Evolutionary conservation across 1,284 basidiomycete species (phyloP).

Genomic region (Neonothopanus nambi): DNA sequence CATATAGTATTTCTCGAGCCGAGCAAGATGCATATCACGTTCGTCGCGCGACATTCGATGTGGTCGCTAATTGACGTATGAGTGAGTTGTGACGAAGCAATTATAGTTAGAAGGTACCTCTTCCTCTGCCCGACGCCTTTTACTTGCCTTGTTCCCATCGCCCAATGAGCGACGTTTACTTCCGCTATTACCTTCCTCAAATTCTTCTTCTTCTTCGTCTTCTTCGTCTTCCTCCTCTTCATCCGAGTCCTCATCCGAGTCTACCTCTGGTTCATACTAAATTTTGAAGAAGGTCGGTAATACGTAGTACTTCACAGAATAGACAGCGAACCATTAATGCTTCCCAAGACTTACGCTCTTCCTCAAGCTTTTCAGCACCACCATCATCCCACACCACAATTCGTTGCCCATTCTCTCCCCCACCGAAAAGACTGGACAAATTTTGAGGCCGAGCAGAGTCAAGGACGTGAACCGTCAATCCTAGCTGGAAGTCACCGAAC

Average conservation of each 20-base stretch:
- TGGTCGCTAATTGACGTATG: slow-evolving; percentile 22
- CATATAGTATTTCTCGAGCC: slow-evolving; percentile 82
- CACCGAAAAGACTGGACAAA: slow-evolving; percentile 85
- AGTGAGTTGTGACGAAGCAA: slow-evolving; percentile 7
- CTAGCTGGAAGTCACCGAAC: slow-evolving; percentile 69
- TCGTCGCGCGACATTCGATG: slow-evolving; percentile 69
- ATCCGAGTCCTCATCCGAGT: slow-evolving; percentile 63
- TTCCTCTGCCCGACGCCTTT: slow-evolving; percentile 48
- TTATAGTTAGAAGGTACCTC: slow-evolving; percentile 37
- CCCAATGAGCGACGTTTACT: slow-evolving; percentile 60
- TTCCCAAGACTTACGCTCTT: slow-evolving; percentile 77
- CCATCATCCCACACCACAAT: slow-evolving; percentile 92
- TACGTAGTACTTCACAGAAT: neutral
- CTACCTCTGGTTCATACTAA: slow-evolving; percentile 73
- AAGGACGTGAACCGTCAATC: slow-evolving; percentile 84
- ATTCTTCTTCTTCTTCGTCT: slow-evolving; percentile 48
- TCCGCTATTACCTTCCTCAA: slow-evolving; percentile 42
- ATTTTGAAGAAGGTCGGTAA: neutral
- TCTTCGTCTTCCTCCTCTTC: slow-evolving; percentile 39
- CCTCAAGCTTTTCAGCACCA: slow-evolving; percentile 61
- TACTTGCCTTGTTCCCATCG: slow-evolving; percentile 43
- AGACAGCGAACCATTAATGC: slow-evolving; percentile 65
- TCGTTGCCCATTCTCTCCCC: slow-evolving; percentile 66
- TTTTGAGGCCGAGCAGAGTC: slow-evolving; percentile 94
- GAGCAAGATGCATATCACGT: slow-evolving; percentile 59